phyloP scores from a whole-genome alignment of 1,284 basidiomycete genomes.

The Trichosporon coremiiforme region DNA sequence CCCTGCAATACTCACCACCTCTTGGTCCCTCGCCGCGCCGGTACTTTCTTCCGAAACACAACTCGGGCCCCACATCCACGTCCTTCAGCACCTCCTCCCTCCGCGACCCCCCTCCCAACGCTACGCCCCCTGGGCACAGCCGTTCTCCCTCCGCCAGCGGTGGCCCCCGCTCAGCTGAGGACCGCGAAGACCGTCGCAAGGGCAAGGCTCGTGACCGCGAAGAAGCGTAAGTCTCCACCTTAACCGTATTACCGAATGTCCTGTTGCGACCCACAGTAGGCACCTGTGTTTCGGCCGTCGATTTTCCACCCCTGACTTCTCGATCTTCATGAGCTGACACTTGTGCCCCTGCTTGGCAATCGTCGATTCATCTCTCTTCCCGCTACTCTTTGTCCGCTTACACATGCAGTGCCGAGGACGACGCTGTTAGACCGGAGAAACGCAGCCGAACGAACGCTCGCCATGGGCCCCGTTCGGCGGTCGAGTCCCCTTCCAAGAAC shows the following conservation, averaged over 20 bases:
- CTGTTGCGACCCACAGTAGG: neutral
- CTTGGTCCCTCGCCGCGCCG: neutral
- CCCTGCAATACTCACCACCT: neutral
- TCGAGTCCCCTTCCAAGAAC: conserved; percentile 32
- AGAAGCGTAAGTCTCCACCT: conserved; percentile 26
- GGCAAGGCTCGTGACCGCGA: conserved; percentile 33
- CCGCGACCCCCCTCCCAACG: conserved; percentile 39
- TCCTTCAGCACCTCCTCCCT: conserved; percentile 43
- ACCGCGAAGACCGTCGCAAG: conserved; percentile 29
- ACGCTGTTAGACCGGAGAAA: conserved; percentile 30
- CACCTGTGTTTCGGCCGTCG: neutral
- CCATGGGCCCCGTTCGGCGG: conserved; percentile 23
- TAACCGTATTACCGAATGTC: neutral
- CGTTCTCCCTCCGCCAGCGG: conserved; percentile 30
- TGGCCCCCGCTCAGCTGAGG: conserved; percentile 21
- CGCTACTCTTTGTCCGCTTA: neutral
- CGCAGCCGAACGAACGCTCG: conserved; percentile 24
- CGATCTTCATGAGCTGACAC: neutral
- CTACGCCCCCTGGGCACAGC: conserved; percentile 37
- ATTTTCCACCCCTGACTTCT: conserved; percentile 3
- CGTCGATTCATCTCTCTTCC: neutral
- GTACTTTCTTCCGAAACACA: neutral
- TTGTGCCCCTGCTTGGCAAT: neutral
- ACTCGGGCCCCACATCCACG: conserved; percentile 12
- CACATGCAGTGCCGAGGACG: conserved; percentile 25